Percentiles rank a stretch among this genome's conserved stretches.
Conservation (phyloP, 1,139 yeast species). For the Yamadazyma jaroonii region DNA sequence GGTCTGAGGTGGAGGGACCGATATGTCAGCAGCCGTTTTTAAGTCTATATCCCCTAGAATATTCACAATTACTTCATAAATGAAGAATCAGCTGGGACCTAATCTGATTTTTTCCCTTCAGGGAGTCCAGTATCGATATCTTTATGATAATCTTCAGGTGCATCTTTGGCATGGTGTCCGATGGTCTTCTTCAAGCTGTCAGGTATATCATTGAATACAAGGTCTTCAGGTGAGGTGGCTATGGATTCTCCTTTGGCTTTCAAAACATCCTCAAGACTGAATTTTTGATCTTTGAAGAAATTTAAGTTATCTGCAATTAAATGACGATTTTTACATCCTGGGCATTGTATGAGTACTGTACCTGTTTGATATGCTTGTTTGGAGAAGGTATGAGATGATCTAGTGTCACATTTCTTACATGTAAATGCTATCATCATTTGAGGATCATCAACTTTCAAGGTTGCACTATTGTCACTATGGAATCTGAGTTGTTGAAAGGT, state of each 20-base stretch:
- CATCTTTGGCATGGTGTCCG: constrained; percentile 66
- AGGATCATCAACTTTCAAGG: constrained; percentile 58
- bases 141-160: constrained; percentile 34
- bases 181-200: constrained; percentile 52
- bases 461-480: constrained; percentile 12
- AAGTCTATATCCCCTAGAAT: too few species aligned
- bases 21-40: too few species aligned
- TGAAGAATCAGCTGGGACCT: too few species aligned
- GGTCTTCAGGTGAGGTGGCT: constrained; percentile 57
- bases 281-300: constrained; percentile 72
- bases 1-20: background rate
- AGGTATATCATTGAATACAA: constrained; percentile 73
- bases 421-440: constrained; percentile 87
- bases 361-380: constrained; percentile 90
- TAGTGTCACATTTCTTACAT: constrained; percentile 79
- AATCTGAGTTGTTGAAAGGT: background rate
- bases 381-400: constrained; percentile 85
- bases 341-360: constrained; percentile 87
- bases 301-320: constrained; percentile 88
- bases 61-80: too few species aligned
- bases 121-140: constrained; percentile 8
- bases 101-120: constrained; percentile 2
- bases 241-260: constrained; percentile 73
- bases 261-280: constrained; percentile 80
- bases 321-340: constrained; percentile 85